Evolutionary conservation across 345 rosid species (phyloP).

Genomic region (Eucalyptus erythrocorys): DNA sequence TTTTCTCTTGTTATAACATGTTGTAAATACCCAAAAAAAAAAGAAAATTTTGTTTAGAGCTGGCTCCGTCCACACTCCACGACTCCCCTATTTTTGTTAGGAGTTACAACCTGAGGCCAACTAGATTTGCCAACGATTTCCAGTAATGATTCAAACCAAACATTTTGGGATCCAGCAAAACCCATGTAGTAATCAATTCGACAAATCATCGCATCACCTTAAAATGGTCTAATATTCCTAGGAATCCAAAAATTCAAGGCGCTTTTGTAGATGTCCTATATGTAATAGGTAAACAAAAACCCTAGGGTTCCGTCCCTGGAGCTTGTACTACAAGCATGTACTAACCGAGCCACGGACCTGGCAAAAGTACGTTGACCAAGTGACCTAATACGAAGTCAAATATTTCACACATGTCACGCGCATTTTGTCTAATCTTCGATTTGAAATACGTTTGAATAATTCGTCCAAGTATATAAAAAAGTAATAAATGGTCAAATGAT

Average conservation of each 20-base stretch:
- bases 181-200: fast-evolving
- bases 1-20: not conserved
- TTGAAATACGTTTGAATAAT: not conserved
- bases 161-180: not conserved
- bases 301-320: not conserved
- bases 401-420: not conserved
- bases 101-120: not conserved
- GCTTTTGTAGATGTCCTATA: not conserved
- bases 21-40: not conserved
- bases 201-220: not conserved
- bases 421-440: not conserved
- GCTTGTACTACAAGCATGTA: not conserved
- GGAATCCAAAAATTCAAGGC: not conserved
- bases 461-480: not conserved
- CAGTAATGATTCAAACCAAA: not conserved
- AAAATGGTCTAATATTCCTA: not conserved
- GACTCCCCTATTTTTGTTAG: not conserved
- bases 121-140: not conserved
- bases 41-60: not conserved
- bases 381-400: not conserved
- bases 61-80: not conserved
- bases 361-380: not conserved
- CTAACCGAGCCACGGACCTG: not conserved
- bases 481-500: not conserved
- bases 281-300: not conserved